phyloP scores from a whole-genome alignment of 176 grass and related monocot genomes.

The Otatea glauca region DNA sequence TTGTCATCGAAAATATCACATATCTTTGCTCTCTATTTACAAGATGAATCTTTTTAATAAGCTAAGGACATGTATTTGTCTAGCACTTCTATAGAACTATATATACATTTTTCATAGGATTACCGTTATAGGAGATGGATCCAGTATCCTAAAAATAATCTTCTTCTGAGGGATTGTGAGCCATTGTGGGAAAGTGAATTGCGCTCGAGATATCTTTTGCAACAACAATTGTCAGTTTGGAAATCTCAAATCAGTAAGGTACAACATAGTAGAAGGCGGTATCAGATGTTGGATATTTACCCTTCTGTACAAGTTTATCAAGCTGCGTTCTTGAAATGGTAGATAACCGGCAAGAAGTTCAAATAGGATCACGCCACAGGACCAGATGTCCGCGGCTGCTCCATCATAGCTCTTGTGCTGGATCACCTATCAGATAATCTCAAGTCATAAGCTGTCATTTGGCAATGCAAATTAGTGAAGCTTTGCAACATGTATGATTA shows the following conservation, averaged over 20 bases:
- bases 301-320: constrained; percentile 70
- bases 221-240: constrained; percentile 17
- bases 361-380: constrained; percentile 75
- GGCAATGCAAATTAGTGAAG: not conserved
- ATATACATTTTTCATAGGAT: not conserved
- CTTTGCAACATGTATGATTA: not conserved
- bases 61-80: not conserved
- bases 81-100: not conserved
- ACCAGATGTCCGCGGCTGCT: constrained; percentile 62
- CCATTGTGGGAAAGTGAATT: constrained; percentile 68
- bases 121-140: constrained; percentile 61
- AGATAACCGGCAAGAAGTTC: constrained; percentile 81
- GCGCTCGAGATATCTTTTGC: constrained; percentile 66
- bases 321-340: constrained; percentile 64
- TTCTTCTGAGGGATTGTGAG: constrained; percentile 61
- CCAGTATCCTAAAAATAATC: constrained; percentile 66
- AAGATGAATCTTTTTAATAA: constrained; percentile 35
- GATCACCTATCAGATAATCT: constrained; percentile 59
- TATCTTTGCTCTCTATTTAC: constrained; percentile 64
- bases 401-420: constrained; percentile 75
- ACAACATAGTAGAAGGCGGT: not conserved
- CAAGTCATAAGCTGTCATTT: not conserved
- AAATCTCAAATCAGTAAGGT: not conserved
- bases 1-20: constrained; percentile 61
- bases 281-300: constrained; percentile 38